These are phyloP conservation scores for Globisporangium abappressorium DNA, from an alignment of 352 stramenopile genomes.

Conservation along the genomic window DNA sequence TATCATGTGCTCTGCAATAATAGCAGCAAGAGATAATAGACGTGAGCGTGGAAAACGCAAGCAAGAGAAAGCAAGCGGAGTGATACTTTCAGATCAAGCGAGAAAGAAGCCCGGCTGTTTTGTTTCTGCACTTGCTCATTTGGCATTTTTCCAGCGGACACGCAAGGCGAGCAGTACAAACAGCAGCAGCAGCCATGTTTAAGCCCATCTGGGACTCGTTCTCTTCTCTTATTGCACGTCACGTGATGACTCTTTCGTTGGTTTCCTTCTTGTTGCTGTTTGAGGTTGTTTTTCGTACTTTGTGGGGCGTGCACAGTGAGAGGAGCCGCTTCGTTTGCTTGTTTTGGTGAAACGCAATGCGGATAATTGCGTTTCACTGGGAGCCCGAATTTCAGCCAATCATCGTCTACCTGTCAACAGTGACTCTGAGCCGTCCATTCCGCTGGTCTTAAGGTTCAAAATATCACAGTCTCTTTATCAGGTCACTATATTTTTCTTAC, in stretches of 20 bases:
- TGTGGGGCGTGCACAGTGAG: neutral
- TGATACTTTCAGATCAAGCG: no score
- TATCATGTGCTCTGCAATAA: constrained; percentile 3
- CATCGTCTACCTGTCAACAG: neutral
- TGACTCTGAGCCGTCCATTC: neutral
- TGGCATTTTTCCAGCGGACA: neutral
- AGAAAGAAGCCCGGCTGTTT: neutral
- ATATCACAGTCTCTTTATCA: neutral
- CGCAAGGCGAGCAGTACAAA: no score
- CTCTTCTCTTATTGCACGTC: constrained; percentile 9
- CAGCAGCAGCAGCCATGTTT: no score
- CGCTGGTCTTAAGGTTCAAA: neutral
- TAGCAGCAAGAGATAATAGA: neutral
- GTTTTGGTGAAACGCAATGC: constrained; percentile 12
- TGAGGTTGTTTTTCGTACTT: constrained; percentile 4
- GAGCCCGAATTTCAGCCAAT: constrained; percentile 7
- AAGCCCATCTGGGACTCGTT: no score
- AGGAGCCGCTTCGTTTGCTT: neutral
- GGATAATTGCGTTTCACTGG: constrained; percentile 8
- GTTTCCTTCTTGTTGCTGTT: neutral
- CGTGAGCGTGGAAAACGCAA: constrained; percentile 1
- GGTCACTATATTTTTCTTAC: neutral
- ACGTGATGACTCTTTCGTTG: constrained; percentile 7
- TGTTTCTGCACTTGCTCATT: neutral
- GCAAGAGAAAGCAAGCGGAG: neutral